phyloP scores from a whole-genome alignment of 805 yeast genomes.

The Barnettozyma botsteinii region DNA sequence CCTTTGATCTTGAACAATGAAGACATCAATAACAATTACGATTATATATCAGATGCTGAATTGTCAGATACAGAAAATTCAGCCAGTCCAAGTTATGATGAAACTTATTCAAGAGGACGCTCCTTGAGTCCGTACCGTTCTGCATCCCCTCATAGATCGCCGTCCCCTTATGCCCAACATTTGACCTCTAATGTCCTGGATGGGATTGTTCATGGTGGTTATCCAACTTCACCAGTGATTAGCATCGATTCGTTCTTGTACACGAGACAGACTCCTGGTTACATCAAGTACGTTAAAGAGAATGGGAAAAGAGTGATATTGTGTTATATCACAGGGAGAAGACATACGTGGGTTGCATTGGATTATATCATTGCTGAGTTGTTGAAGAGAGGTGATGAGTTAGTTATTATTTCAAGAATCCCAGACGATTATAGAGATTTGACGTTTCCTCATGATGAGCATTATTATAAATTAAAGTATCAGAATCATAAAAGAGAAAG shows the following conservation, averaged over 20 bases:
- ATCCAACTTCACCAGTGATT: conserved; percentile 18
- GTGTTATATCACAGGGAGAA: conserved; percentile 41
- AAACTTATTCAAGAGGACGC: background rate
- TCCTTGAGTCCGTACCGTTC: conserved; percentile 1
- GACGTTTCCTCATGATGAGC: conserved; percentile 4
- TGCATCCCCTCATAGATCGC: conserved; percentile 4
- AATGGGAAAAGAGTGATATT: conserved; percentile 43
- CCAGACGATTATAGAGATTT: conserved; percentile 14
- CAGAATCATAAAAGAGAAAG: background rate
- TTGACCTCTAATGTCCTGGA: conserved; percentile 2
- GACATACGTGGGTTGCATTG: conserved; percentile 66
- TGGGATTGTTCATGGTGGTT: conserved; percentile 19
- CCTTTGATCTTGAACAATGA: conserved; percentile 5
- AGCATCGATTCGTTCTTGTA: conserved; percentile 13
- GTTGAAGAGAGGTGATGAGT: conserved; percentile 58
- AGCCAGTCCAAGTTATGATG: background rate
- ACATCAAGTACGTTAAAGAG: background rate
- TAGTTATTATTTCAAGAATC: conserved; percentile 56
- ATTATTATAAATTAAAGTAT: conserved; percentile 1
- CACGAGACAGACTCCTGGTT: conserved; percentile 4
- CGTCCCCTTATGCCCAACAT: conserved; percentile 9
- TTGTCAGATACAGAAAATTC: background rate
- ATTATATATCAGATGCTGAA: background rate
- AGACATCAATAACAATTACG: background rate
- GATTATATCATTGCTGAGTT: conserved; percentile 60